Base-by-base conservation (phyloP, 2,329 filamentous ascomycete genomes). In the Colletotrichum euphorbiae region DNA sequence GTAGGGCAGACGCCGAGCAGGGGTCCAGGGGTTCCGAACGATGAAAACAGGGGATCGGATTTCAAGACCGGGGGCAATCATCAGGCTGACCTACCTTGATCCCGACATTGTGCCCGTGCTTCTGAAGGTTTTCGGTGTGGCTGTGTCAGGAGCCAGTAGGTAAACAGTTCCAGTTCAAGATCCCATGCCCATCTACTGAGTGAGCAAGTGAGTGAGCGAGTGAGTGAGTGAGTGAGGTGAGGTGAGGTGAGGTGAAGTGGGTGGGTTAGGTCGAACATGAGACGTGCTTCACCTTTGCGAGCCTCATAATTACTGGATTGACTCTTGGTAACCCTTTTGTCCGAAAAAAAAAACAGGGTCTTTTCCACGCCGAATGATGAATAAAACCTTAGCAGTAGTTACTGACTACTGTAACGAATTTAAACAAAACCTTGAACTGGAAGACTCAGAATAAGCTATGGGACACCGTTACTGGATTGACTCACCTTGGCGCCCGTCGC, bases 1-100 rank as follows among this genome's bases (percentile, higher is more conserved):
- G 60, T 64, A 64, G 64, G 60, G 64, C 59, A 51, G 51, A 43
- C 51, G 40, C 42, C 21, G 36, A 28, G 64, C 51, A 57, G 28
- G 59, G 60, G 24, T 57, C 59, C 51, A 55, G 13, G 21, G 63
- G 21, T 6, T 40, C 45, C 59, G 46, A 66, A 43, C 57, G 38
- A 57, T 40, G 43, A 43, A 45, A 50, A 43, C 57, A 51, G 57
- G 57, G 45, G 57, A 19, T 24, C 19, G 43, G 7, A 58, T 36
- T 38, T 54, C 51, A 51, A 33, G 48, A 51, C 48, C 24, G 24
- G 28, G 48, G 48, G 54, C n/a, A 36, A n/a, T 42, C 38, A 43
- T 40, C 40, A 45, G 55, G 55, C 55, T 46, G 55, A 7, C 13
- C 33, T 33, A 28, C 17, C 28, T 28, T 28, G 6, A 28, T 28